A percentile compares a stretch with the other conserved stretches of the same genome.
Conservation (phyloP, 2,329 filamentous ascomycete genomes). For the Ceratocystis destructans region DNA sequence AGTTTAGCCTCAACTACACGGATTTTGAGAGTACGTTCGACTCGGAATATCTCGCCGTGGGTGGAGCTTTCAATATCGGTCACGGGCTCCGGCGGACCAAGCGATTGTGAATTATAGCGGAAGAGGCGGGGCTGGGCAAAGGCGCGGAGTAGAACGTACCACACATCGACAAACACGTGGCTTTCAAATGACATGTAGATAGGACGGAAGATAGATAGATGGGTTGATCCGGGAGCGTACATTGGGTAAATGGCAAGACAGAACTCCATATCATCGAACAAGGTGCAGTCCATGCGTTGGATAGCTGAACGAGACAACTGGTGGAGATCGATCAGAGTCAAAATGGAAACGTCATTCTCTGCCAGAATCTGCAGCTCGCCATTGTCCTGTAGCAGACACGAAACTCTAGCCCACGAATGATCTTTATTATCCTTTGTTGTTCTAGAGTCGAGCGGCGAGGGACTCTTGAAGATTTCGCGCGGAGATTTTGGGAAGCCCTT, state of each 20-base stretch:
- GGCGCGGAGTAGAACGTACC: conserved; percentile 82
- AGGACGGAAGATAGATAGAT: conserved; percentile 66
- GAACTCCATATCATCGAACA: conserved; percentile 71
- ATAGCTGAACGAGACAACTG: conserved; percentile 82
- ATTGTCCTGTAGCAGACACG: conserved; percentile 87
- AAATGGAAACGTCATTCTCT: conserved; percentile 65
- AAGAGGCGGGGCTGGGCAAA: conserved; percentile 90
- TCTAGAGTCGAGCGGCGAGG: conserved; percentile 43
- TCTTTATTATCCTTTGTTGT: conserved; percentile 26
- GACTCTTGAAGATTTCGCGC: conserved; percentile 41
- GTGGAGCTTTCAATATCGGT: conserved; percentile 29
- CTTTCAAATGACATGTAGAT: conserved; percentile 81
- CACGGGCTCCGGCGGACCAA: conserved; percentile 32
- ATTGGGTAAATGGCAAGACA: conserved; percentile 94
- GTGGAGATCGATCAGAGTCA: conserved; percentile 74
- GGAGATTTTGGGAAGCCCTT: conserved; percentile 48
- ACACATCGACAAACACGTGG: conserved; percentile 86
- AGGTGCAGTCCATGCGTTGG: conserved; percentile 77
- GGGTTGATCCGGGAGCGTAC: conserved; percentile 62
- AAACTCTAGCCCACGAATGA: conserved; percentile 62
- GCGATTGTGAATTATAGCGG: conserved; percentile 39
- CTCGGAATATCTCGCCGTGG: conserved; percentile 40
- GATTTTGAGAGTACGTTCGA: conserved; percentile 47
- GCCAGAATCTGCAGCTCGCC: conserved; percentile 84
- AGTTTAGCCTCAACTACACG: conserved; percentile 51